phyloP scores from a whole-genome alignment of 495 filamentous ascomycete species.

The Penicillium subrubescens region DNA sequence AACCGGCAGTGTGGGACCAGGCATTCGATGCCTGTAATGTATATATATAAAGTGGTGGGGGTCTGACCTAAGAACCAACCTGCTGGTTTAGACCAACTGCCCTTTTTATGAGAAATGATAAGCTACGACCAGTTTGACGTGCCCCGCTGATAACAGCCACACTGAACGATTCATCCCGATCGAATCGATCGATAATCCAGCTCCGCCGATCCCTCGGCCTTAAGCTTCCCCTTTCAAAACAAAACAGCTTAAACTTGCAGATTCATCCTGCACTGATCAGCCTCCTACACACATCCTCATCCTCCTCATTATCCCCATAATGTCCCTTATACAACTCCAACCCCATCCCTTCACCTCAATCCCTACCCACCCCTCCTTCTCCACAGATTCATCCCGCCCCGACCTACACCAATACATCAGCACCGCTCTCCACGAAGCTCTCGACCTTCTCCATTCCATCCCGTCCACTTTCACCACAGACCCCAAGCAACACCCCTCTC shows the following conservation, averaged over 20 bases:
- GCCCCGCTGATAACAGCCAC: conserved; percentile 12
- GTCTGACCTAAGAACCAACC: neutral
- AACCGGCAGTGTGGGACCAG: conserved; percentile 78
- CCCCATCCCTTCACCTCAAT: conserved; percentile 37
- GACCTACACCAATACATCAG: conserved; percentile 24
- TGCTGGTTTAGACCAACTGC: neutral
- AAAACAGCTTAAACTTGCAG: neutral
- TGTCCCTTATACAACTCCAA: conserved; percentile 29
- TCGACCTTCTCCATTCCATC: conserved; percentile 53
- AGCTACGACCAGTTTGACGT: neutral
- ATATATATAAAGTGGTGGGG: neutral
- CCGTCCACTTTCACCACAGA: conserved; percentile 31
- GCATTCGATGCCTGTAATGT: conserved; percentile 58
- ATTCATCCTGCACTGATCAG: neutral
- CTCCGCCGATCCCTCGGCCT: conserved; percentile 18
- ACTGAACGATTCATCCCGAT: neutral
- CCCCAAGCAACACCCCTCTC: conserved; percentile 44
- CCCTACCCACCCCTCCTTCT: conserved; percentile 35
- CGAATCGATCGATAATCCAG: conserved; percentile 7
- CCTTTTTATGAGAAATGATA: neutral
- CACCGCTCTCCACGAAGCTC: conserved; percentile 55
- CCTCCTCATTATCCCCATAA: conserved; percentile 9
- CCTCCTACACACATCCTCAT: neutral
- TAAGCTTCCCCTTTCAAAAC: conserved; percentile 2
- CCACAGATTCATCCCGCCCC: conserved; percentile 13